These are phyloP conservation scores for Prillingera fragicola DNA, from an alignment of 1,284 basidiomycete genomes.

Conservation along the genomic window DNA sequence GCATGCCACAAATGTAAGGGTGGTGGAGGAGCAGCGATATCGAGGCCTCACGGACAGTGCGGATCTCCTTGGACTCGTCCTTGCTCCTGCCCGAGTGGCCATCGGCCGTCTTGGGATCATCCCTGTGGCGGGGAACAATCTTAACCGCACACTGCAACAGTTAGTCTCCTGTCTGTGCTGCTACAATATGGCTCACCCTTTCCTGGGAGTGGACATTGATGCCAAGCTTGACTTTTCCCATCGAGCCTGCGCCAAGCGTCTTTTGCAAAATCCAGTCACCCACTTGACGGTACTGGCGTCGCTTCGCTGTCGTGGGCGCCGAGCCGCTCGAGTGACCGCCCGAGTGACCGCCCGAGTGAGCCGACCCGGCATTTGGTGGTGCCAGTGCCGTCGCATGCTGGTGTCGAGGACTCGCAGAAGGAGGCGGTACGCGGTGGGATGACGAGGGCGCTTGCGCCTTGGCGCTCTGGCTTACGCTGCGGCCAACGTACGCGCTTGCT, in stretches of 20 bases:
- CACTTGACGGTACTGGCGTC: constrained; percentile 48
- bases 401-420: neutral
- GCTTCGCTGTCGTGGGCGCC: constrained; percentile 3
- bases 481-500: constrained; percentile 19
- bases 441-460: neutral
- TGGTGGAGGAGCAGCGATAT: constrained; percentile 92
- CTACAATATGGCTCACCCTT: constrained; percentile 63
- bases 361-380: constrained; percentile 4
- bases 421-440: neutral
- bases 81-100: constrained; percentile 59
- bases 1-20: constrained; percentile 98
- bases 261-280: constrained; percentile 96
- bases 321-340: neutral
- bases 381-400: neutral
- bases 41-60: constrained; percentile 91
- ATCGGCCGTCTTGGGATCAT: constrained; percentile 32
- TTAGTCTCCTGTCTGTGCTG: neutral
- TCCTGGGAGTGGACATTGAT: constrained; percentile 83
- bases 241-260: constrained; percentile 94
- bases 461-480: constrained; percentile 7
- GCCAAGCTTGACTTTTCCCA: constrained; percentile 98
- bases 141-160: constrained; percentile 81
- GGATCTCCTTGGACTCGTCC: constrained; percentile 91
- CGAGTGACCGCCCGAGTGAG: neutral
- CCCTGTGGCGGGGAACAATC: constrained; percentile 77